Conservation (phyloP, 148 eudicot genomes). For the Fallopia convolvulus region DNA sequence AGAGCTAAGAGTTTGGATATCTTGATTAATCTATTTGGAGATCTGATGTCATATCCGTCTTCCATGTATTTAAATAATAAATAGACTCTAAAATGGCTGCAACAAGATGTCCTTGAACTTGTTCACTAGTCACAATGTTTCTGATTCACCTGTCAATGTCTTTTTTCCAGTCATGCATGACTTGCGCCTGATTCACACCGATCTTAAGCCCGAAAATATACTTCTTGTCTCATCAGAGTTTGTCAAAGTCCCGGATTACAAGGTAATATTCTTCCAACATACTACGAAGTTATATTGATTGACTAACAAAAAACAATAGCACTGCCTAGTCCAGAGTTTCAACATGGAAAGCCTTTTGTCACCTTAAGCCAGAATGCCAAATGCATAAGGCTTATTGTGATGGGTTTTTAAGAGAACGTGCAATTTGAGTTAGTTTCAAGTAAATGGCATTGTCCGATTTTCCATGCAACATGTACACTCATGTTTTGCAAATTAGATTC, state of each 20-base stretch:
- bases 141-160: background rate
- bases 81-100: constrained; percentile 2
- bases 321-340: background rate
- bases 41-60: background rate
- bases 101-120: background rate
- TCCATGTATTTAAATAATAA: background rate
- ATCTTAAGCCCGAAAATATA: constrained; percentile 95
- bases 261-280: constrained; percentile 32
- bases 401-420: background rate
- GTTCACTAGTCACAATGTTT: constrained; percentile 2
- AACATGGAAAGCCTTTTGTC: background rate
- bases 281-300: background rate
- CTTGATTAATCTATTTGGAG: background rate
- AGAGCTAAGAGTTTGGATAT: background rate
- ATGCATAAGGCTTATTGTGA: background rate
- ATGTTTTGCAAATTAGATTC: background rate
- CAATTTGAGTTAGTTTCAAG: background rate
- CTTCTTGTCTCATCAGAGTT: constrained; percentile 79
- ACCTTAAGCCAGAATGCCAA: background rate
- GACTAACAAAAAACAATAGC: background rate
- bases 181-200: constrained; percentile 76
- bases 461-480: background rate
- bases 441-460: background rate
- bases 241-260: constrained; percentile 63
- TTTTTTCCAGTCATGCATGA: constrained; percentile 81